Conservation (phyloP, 2,329 filamentous ascomycete species). For the Escovopsis sp. region DNA sequence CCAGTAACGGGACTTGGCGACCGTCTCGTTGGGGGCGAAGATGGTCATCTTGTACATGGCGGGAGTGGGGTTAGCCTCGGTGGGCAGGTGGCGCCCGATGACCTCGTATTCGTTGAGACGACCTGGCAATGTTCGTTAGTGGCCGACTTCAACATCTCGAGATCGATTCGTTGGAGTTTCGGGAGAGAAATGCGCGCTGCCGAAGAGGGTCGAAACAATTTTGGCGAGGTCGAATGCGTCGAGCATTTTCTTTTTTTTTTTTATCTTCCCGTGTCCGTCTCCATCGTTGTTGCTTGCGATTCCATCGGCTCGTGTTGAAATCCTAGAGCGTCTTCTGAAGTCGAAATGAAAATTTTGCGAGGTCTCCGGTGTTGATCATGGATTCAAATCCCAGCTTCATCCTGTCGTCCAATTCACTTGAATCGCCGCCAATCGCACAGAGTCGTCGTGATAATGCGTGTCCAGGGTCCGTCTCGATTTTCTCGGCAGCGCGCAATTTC, state of each 20-base stretch:
- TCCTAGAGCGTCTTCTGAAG: background rate
- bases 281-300: background rate
- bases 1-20: constrained; percentile 99
- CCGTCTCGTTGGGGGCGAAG: constrained; percentile 93
- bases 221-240: background rate
- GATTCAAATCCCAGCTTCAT: no score
- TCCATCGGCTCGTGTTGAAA: background rate
- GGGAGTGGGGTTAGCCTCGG: constrained; percentile 90
- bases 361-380: no score
- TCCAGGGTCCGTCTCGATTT: background rate
- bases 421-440: background rate
- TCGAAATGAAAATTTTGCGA: no score
- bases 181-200: constrained; percentile 1
- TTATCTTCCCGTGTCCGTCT: background rate
- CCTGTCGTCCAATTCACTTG: background rate
- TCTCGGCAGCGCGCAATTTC: constrained; percentile 6
- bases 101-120: constrained; percentile 99
- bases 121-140: constrained; percentile 45
- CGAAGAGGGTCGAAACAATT: background rate
- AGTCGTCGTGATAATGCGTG: background rate
- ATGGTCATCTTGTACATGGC: constrained; percentile 99
- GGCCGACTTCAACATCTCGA: constrained; percentile 2
- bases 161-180: background rate
- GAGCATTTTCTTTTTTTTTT: no score
- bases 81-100: constrained; percentile 98